Evolutionary conservation across 2,329 filamentous ascomycete species (phyloP).

Genomic region (Alternaria incomplexa): DNA sequence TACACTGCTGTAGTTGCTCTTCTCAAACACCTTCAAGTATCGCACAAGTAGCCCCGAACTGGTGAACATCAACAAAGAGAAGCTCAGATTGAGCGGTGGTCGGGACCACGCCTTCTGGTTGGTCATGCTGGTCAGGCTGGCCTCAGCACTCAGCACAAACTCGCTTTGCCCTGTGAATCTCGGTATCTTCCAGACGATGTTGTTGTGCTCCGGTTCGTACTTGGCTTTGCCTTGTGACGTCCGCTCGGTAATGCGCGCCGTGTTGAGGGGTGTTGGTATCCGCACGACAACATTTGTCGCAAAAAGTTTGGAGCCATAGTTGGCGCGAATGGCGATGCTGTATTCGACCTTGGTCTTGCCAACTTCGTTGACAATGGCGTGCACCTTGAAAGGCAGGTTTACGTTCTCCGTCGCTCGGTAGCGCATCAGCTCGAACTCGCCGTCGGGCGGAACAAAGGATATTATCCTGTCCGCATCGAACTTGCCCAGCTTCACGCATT

Average conservation of each 20-base stretch:
- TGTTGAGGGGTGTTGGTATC: conserved; percentile 95
- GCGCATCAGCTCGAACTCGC: conserved; percentile 98
- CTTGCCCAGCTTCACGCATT: conserved; percentile 96
- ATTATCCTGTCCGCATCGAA: conserved; percentile 98
- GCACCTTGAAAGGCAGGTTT: conserved; percentile 97
- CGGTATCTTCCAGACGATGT: conserved; percentile 98
- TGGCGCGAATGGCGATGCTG: conserved; percentile 95
- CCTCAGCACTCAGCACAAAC: conserved; percentile 92
- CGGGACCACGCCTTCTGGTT: conserved; percentile 97
- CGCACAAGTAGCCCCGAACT: conserved; percentile 89
- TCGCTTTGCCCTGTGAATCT: conserved; percentile 98
- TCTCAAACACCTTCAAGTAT: conserved; percentile 98
- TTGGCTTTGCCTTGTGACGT: conserved; percentile 97
- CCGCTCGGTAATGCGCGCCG: conserved; percentile 88
- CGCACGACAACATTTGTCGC: conserved; percentile 94
- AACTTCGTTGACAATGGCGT: conserved; percentile 97
- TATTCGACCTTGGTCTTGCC: conserved; percentile 98
- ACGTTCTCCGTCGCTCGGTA: conserved; percentile 99
- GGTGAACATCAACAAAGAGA: conserved; percentile 97
- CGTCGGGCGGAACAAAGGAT: conserved; percentile 94
- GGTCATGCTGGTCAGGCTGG: conserved; percentile 93
- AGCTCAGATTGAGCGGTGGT: conserved; percentile 88
- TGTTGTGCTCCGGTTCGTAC: conserved; percentile 97
- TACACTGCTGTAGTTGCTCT: conserved; percentile 97
- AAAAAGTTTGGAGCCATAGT: conserved; percentile 95